Evolutionary conservation across 345 rosid genomes (phyloP).

Genomic region (Carallia pectinifolia): DNA sequence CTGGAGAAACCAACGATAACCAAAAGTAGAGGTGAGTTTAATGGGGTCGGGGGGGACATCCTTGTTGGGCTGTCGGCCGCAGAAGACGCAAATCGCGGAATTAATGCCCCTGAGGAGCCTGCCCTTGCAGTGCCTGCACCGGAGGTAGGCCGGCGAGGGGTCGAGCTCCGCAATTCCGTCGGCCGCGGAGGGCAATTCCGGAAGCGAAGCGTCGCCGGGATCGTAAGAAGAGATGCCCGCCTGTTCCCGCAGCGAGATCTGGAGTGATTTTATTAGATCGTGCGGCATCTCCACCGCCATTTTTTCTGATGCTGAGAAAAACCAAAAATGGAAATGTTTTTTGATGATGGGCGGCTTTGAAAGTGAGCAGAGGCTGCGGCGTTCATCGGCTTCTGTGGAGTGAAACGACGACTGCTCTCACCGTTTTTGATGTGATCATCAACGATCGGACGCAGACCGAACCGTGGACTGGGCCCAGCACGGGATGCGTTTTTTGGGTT

Average conservation of each 20-base stretch:
- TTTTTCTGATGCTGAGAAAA: conserved; percentile 2
- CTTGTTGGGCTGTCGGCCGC: conserved; percentile 45
- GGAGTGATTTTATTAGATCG: conserved; percentile 54
- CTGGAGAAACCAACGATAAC: conserved; percentile 62
- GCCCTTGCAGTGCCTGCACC: conserved; percentile 69
- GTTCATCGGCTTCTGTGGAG: too few species aligned
- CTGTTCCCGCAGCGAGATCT: conserved; percentile 60
- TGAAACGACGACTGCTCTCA: too few species aligned
- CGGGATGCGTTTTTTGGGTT: too few species aligned
- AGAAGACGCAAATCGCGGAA: conserved; percentile 74
- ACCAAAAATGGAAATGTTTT: neutral
- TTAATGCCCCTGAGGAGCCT: conserved; percentile 56
- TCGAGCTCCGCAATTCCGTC: conserved; percentile 53
- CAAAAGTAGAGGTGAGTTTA: conserved; percentile 58
- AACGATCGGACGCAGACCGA: too few species aligned
- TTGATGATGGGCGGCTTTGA: neutral
- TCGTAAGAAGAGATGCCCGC: conserved; percentile 55
- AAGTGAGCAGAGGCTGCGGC: too few species aligned
- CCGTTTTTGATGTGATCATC: too few species aligned
- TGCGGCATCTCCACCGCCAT: conserved; percentile 60
- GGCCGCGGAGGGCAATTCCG: conserved; percentile 38
- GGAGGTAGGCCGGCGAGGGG: conserved; percentile 57
- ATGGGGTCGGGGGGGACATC: conserved; percentile 58
- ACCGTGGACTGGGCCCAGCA: too few species aligned
- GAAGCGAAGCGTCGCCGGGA: conserved; percentile 39